phyloP scores from a whole-genome alignment of 441 rosid species.

The Euphorbia neoarborescens region DNA sequence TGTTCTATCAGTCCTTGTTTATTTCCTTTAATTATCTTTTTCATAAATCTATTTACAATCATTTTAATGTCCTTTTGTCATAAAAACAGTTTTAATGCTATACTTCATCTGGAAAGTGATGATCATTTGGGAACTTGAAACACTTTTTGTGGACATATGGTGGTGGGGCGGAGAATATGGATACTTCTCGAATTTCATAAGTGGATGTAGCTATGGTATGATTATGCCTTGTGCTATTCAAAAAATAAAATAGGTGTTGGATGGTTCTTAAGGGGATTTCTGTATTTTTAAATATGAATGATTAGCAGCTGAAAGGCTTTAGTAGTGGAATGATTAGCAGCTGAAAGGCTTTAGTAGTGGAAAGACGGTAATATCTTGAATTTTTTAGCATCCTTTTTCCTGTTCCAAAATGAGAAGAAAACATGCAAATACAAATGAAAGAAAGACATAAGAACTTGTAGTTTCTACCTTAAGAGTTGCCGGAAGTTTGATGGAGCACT shows the following conservation, averaged over 20 bases:
- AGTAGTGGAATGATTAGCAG: background rate
- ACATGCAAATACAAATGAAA: background rate
- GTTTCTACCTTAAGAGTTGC: background rate
- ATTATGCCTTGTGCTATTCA: conserved; percentile 3
- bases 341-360: background rate
- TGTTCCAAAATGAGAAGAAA: background rate
- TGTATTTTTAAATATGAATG: background rate
- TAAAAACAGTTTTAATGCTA: conserved; percentile 36
- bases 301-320: conserved; percentile 1
- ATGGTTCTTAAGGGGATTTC: background rate
- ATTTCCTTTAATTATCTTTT: background rate
- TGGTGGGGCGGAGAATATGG: conserved; percentile 46
- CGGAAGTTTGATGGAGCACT: background rate
- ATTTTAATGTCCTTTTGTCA: background rate
- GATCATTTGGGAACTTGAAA: conserved; percentile 61
- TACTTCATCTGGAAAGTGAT: conserved; percentile 42
- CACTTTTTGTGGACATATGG: conserved; percentile 74
- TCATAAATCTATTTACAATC: background rate
- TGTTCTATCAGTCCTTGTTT: background rate
- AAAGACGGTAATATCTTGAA: background rate
- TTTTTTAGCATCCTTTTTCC: background rate
- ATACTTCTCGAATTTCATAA: conserved; percentile 46
- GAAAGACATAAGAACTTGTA: background rate
- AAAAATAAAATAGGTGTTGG: background rate
- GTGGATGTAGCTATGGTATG: conserved; percentile 57